These are phyloP conservation scores for Corylus avellana DNA, from an alignment of 306 rosid genomes.

Conservation along the genomic window DNA sequence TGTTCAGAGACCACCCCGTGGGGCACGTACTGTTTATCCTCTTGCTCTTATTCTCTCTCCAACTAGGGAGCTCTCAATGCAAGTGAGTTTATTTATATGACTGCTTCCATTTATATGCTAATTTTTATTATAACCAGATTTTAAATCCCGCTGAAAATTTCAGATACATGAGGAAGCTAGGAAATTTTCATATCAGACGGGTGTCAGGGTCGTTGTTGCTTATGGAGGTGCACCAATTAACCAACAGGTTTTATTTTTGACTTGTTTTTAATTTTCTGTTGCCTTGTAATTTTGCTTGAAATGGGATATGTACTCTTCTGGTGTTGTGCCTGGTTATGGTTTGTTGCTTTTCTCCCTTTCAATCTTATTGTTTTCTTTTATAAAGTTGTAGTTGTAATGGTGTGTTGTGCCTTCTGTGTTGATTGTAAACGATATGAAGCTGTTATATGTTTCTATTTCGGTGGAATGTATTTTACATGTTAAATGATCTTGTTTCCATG, in stretches of 20 bases:
- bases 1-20: conserved; percentile 70
- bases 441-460: background rate
- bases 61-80: conserved; percentile 85
- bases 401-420: background rate
- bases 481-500: background rate
- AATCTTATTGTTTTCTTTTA: background rate
- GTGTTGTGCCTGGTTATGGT: background rate
- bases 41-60: conserved; percentile 95
- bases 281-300: background rate
- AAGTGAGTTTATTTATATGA: conserved; percentile 52
- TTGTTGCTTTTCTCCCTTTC: background rate
- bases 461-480: background rate
- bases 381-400: background rate
- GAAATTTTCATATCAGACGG: conserved; percentile 73
- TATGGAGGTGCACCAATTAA: conserved; percentile 90
- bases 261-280: background rate
- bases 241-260: conserved; percentile 58
- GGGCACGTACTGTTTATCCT: conserved; percentile 73
- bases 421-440: background rate
- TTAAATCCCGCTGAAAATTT: conserved; percentile 30
- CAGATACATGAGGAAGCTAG: conserved; percentile 82
- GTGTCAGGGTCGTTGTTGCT: conserved; percentile 93
- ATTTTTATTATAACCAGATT: conserved; percentile 9
- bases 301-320: background rate
- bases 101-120: background rate